These are phyloP conservation scores for Dillenia turbinata DNA, from an alignment of 164 flowering plant genomes.

Conservation along the genomic window DNA sequence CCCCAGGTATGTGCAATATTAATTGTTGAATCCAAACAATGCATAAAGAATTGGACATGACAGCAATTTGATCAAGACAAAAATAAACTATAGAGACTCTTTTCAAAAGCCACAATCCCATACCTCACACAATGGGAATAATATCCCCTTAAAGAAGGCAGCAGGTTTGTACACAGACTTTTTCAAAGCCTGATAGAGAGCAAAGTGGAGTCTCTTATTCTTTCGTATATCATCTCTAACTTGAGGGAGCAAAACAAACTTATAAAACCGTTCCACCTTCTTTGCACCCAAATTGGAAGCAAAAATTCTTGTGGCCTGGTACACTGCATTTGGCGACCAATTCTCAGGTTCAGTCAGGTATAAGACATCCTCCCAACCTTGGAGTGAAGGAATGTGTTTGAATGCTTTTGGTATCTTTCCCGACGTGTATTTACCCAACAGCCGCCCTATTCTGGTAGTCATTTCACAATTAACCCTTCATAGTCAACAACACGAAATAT, in stretches of 20 bases:
- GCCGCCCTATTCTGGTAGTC: conserved; percentile 69
- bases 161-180: conserved; percentile 89
- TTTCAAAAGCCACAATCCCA: background rate
- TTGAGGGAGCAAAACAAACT: conserved; percentile 79
- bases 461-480: background rate
- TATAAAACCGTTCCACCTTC: conserved; percentile 84
- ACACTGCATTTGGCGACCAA: conserved; percentile 95
- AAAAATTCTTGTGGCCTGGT: conserved; percentile 87
- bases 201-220: conserved; percentile 81
- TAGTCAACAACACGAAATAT: background rate
- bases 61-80: background rate
- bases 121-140: conserved; percentile 93
- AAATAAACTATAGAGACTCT: background rate
- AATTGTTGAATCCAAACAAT: too few relatives aligned
- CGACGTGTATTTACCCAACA: conserved; percentile 59
- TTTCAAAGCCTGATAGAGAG: conserved; percentile 76
- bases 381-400: conserved; percentile 65
- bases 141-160: conserved; percentile 86
- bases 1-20: too few relatives aligned
- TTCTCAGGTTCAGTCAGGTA: conserved; percentile 93
- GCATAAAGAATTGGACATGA: too few relatives aligned
- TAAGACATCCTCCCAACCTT: conserved; percentile 76
- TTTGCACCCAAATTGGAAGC: conserved; percentile 72
- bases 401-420: conserved; percentile 93
- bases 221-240: conserved; percentile 79